Percentiles rank a stretch among this genome's conserved stretches.
These are phyloP conservation scores for Sarcomyxa edulis DNA, from an alignment of 768 basidiomycete genomes.

Conservation along the genomic window DNA sequence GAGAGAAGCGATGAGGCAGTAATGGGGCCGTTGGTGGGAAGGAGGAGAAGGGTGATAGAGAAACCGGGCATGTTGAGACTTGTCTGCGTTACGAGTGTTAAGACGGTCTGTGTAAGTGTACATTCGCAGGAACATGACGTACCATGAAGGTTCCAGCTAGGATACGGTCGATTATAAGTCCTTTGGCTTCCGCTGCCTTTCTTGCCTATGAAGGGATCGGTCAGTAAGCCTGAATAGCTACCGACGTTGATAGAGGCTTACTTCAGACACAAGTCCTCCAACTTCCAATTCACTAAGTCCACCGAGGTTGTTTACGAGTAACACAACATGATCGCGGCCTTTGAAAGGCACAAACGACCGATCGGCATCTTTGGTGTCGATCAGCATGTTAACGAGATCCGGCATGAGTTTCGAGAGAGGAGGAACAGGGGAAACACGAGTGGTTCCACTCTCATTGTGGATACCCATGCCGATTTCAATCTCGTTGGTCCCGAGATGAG, in stretches of 20 bases:
- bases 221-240: too few species aligned
- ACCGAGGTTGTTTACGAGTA: slow-evolving; percentile 86
- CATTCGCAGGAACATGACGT: slow-evolving; percentile 7
- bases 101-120: not conserved
- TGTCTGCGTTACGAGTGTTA: slow-evolving; percentile 44
- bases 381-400: slow-evolving; percentile 66
- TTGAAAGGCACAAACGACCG: slow-evolving; percentile 71
- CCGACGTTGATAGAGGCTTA: too few species aligned
- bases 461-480: slow-evolving; percentile 91
- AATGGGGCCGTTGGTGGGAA: slow-evolving; percentile 45
- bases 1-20: slow-evolving; percentile 45
- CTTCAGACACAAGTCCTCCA: slow-evolving; percentile 60
- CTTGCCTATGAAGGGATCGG: too few species aligned
- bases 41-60: slow-evolving; percentile 75
- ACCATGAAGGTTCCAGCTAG: slow-evolving; percentile 88
- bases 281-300: slow-evolving; percentile 83
- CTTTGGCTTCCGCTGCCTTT: slow-evolving; percentile 46
- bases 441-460: slow-evolving; percentile 83
- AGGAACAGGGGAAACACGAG: slow-evolving; percentile 65
- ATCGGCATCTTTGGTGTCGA: slow-evolving; percentile 68
- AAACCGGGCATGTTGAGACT: slow-evolving; percentile 93
- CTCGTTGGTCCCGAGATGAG: slow-evolving; percentile 54
- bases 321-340: slow-evolving; percentile 65
- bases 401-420: slow-evolving; percentile 63
- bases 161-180: slow-evolving; percentile 55